Conservation (phyloP, 768 basidiomycete genomes). For the Pleurotus citrinopileatus region DNA sequence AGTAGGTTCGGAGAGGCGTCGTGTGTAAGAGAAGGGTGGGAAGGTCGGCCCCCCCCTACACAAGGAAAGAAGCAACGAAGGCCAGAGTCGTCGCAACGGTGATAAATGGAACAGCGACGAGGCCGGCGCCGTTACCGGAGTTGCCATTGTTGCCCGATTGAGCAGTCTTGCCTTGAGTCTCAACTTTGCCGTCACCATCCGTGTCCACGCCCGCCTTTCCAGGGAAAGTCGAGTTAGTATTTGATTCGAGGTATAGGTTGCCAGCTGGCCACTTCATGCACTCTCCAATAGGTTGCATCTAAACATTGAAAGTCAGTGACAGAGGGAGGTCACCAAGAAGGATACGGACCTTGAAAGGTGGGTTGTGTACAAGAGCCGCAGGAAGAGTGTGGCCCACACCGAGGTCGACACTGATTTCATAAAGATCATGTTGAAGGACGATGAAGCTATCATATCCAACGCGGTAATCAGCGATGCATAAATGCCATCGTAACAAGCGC, state of each 20-base stretch:
- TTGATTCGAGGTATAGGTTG: constrained; percentile 85
- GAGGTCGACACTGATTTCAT: constrained; percentile 81
- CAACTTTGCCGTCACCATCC: constrained; percentile 36
- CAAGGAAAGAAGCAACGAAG: constrained; percentile 7
- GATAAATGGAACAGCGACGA: constrained; percentile 6
- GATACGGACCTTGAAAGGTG: constrained; percentile 37
- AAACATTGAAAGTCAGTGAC: constrained; percentile 2
- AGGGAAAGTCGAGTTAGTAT: constrained; percentile 66
- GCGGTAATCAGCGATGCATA: too few relatives aligned
- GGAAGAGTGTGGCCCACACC: constrained; percentile 86
- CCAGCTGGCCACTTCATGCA: constrained; percentile 64
- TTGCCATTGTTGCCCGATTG: background rate
- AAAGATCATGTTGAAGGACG: constrained; percentile 88
- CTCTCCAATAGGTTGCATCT: constrained; percentile 74
- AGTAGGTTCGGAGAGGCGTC: background rate
- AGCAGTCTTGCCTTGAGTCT: constrained; percentile 25
- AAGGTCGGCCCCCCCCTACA: background rate
- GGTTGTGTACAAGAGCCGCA: constrained; percentile 64
- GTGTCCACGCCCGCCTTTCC: constrained; percentile 27
- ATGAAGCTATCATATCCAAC: constrained; percentile 56
- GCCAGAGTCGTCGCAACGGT: constrained; percentile 6
- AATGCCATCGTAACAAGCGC: background rate
- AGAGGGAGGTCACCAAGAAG: background rate
- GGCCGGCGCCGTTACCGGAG: background rate
- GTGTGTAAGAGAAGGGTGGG: background rate